Base-by-base conservation (phyloP, 2,329 filamentous ascomycete species). In the Colletotrichum eremochloae region DNA sequence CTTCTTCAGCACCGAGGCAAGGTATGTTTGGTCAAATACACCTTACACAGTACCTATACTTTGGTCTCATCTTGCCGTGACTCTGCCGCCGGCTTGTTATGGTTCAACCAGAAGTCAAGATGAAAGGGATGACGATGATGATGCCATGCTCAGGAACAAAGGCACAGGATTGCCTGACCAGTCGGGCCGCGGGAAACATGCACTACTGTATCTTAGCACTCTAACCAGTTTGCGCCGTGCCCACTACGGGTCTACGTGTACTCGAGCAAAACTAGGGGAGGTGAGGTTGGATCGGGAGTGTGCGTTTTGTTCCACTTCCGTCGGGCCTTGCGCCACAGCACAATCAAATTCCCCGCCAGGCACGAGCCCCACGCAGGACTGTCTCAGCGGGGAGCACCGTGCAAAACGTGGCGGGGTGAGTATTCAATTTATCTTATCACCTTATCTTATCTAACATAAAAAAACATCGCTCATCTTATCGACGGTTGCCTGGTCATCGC, bases 331-430 rank as follows among this genome's bases (percentile, higher is more conserved):
- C 58, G 52, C 64, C 68, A 70, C 55, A 70, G 55, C 31, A 52
- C 12, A 15, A 42, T n/a, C 46, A 8, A 11, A 40, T 42, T 33
- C n/a, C 33, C 55, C 36, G 7, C 44, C 42, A 52, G 42, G 44
- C 29, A 48, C 38, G n/a, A 63, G 68, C 52, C 68, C 68, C 64
- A 68, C 68, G 48, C 14, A 48, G 38, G 44, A 55, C 66, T 36
- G 65, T 64, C 66, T 65, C 66, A 61, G 66, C 29, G 66, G 66
- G 60, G 66, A 60, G 38, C 57, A 58, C 68, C 57, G 68, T 63
- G 69, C 60, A 53, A 68, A 71, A 63, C 52, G 68, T 63, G 68
- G 68, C 64, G 57, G 52, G 24, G 24, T 24, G 24, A 24, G 24
- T 24, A 24, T 24, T 24, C 24, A 24, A 24, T 1, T 1, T 24